phyloP scores from a whole-genome alignment of 2,329 filamentous ascomycete species.

The Diplodia sapinea region DNA sequence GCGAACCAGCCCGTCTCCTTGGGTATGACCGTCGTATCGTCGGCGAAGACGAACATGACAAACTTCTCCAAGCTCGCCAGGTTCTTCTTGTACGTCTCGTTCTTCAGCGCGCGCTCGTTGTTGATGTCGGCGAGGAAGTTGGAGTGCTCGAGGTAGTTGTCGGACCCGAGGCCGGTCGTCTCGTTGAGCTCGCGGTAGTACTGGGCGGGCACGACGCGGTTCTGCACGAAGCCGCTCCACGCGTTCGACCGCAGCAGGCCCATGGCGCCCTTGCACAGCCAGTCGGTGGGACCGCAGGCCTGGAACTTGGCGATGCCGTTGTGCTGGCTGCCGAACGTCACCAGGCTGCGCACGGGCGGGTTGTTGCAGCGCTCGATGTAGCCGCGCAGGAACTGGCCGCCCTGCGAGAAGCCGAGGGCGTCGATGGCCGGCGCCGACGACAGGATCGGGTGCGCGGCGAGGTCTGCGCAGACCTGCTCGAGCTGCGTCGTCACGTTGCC shows the following conservation, averaged over 20 bases:
- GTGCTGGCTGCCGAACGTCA: conserved; percentile 91
- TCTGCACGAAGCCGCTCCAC: conserved; percentile 80
- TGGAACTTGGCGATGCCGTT: conserved; percentile 89
- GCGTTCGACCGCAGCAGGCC: conserved; percentile 78
- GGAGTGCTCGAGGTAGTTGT: conserved; percentile 76
- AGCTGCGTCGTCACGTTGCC: conserved; percentile 87
- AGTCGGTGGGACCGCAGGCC: conserved; percentile 72
- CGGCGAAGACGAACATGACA: conserved; percentile 86
- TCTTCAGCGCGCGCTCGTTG: conserved; percentile 83
- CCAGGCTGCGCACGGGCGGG: conserved; percentile 75
- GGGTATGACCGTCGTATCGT: conserved; percentile 84
- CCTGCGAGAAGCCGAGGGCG: conserved; percentile 92
- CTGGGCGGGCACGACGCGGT: conserved; percentile 84
- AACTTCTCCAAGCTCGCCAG: conserved; percentile 74
- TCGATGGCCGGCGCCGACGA: conserved; percentile 83
- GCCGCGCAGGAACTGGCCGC: conserved; percentile 91
- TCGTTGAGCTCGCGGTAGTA: conserved; percentile 78
- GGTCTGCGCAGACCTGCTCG: conserved; percentile 74
- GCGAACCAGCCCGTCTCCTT: conserved; percentile 92
- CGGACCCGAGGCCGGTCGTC: conserved; percentile 60
- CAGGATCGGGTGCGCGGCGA: conserved; percentile 77
- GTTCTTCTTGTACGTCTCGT: conserved; percentile 73
- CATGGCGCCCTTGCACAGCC: conserved; percentile 80
- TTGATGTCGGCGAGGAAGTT: conserved; percentile 96
- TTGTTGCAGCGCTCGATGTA: conserved; percentile 86